A percentile compares a stretch with the other conserved stretches of the same genome.
Conservation (phyloP, 2,329 filamentous ascomycete genomes). For the Ceratocystis cubensis region DNA sequence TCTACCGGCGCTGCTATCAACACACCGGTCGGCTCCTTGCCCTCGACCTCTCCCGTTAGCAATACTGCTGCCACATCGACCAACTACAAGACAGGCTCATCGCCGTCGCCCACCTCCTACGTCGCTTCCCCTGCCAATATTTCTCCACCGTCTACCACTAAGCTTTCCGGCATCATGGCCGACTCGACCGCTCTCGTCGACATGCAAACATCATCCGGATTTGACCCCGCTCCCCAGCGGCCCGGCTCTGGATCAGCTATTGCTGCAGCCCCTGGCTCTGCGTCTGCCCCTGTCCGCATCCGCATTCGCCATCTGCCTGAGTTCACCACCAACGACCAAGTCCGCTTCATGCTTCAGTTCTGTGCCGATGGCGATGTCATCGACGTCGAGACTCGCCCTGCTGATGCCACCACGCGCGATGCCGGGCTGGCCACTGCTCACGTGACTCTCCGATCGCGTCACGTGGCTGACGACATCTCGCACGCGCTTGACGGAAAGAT, state of each 20-base stretch:
- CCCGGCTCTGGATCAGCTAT: too few species aligned
- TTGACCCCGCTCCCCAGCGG: slow-evolving; percentile 20
- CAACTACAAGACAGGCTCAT: not conserved
- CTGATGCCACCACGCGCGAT: slow-evolving; percentile 7
- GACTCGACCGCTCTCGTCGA: slow-evolving; percentile 7
- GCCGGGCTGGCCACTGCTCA: slow-evolving; percentile 13
- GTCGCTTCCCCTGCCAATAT: not conserved
- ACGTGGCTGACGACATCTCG: slow-evolving; percentile 15
- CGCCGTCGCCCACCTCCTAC: not conserved
- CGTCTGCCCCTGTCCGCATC: slow-evolving; percentile 10
- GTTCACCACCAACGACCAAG: slow-evolving; percentile 13
- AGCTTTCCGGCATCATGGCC: slow-evolving; percentile 17
- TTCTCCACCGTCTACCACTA: not conserved
- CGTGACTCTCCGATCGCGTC: slow-evolving; percentile 17
- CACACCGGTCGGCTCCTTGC: slow-evolving; percentile 11
- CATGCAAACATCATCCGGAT: slow-evolving; percentile 1
- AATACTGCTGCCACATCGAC: not conserved
- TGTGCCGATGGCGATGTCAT: slow-evolving; percentile 17
- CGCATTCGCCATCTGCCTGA: slow-evolving; percentile 16
- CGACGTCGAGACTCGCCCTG: slow-evolving; percentile 14
- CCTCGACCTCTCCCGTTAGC: slow-evolving; percentile 10
- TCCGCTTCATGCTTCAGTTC: slow-evolving; percentile 18
- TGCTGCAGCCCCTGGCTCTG: too few species aligned
- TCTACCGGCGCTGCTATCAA: slow-evolving; percentile 2
- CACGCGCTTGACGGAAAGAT: slow-evolving; percentile 20